Conservation (phyloP, 176 grass and related monocot genomes). For the sorghum (Sorghum bicolor) region DNA sequence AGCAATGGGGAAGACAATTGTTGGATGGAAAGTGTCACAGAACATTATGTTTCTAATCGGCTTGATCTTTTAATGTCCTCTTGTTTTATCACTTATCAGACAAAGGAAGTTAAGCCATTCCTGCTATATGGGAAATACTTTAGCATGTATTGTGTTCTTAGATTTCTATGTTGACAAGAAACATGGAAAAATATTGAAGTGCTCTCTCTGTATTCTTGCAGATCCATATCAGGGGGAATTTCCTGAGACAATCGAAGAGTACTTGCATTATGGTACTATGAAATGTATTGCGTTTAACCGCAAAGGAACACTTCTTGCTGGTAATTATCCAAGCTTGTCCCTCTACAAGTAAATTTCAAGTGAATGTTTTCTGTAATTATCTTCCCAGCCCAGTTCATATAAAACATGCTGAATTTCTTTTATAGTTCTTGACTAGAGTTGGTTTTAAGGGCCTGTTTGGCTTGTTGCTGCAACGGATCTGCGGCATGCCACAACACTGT, state of each 20-base stretch:
- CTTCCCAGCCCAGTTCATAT: conserved; percentile 5
- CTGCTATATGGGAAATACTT: neutral
- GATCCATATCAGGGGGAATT: conserved; percentile 98
- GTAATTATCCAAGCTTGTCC: conserved; percentile 42
- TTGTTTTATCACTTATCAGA: neutral
- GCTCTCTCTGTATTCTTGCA: conserved; percentile 38
- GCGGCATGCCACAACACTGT: too few relatives aligned
- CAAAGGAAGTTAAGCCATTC: neutral
- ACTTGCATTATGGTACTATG: conserved; percentile 95
- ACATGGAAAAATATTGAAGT: conserved; percentile 3
- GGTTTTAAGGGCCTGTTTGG: neutral
- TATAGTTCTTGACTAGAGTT: neutral
- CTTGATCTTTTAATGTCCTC: neutral
- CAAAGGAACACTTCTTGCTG: conserved; percentile 90
- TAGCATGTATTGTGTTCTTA: conserved; percentile 2
- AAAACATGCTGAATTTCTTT: conserved; percentile 6
- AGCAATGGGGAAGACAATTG: neutral
- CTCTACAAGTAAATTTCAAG: neutral
- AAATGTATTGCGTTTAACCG: conserved; percentile 98
- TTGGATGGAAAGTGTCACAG: neutral
- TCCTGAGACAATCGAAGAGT: conserved; percentile 98
- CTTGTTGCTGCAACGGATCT: too few relatives aligned
- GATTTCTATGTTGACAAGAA: conserved; percentile 8
- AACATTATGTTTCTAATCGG: neutral
- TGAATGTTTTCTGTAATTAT: neutral